These are phyloP conservation scores for Pseudocercospora vitis DNA, from an alignment of 2,329 filamentous ascomycete species.

Conservation along the genomic window DNA sequence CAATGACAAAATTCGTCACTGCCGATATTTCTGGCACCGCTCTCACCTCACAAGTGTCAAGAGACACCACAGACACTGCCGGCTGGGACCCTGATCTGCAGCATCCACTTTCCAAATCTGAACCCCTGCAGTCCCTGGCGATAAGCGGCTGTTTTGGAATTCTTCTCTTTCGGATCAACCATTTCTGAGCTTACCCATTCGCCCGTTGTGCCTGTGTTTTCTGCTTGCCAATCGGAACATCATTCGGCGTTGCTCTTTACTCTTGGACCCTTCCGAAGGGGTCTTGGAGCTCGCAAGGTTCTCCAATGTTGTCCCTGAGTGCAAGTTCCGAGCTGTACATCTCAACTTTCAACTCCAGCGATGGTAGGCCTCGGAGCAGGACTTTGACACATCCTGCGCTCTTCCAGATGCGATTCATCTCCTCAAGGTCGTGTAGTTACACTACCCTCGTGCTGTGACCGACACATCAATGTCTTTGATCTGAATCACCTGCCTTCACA, in stretches of 20 bases:
- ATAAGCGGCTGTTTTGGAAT: constrained; percentile 6
- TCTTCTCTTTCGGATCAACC: neutral
- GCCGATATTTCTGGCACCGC: too few species aligned
- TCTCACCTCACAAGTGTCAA: too few species aligned
- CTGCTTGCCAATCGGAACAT: neutral
- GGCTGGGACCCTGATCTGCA: neutral
- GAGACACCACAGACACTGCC: too few species aligned
- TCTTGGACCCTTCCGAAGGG: neutral
- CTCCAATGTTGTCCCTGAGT: constrained; percentile 1
- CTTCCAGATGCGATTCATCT: too few species aligned
- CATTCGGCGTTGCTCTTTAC: neutral
- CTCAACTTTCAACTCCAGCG: neutral
- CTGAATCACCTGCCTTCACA: neutral
- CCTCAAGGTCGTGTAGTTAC: neutral
- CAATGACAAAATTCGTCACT: too few species aligned
- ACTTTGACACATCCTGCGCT: too few species aligned
- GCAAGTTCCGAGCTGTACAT: neutral
- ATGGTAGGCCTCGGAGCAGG: too few species aligned
- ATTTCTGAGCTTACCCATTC: neutral
- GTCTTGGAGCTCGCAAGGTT: neutral
- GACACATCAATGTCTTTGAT: neutral
- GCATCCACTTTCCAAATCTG: neutral
- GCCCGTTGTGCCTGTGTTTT: neutral
- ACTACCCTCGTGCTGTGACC: neutral
- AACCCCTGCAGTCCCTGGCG: neutral